Evolutionary conservation across 2,329 filamentous ascomycete species (phyloP), one percentile per base, ranked within the genome.

Genomic region (Cadophora gregata): DNA sequence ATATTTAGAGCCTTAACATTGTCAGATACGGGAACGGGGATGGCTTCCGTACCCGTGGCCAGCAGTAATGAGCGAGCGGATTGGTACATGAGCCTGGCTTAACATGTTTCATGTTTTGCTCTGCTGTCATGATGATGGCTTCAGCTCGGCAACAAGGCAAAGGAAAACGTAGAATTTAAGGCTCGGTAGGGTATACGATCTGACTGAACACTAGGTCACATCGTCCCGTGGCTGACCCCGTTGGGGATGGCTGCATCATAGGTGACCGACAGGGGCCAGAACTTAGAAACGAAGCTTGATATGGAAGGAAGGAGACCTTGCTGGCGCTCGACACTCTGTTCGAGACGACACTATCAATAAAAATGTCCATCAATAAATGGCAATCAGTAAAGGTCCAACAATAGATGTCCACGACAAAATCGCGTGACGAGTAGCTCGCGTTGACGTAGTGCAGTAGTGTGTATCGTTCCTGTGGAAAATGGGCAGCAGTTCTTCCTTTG

Each of bases 61-160:
- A 47, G 25, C 21, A 29, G 25, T 7, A 10, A 21, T 36, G 19
- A 24, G 4, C 14, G 19, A 29, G 38, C 25, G 27, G 36, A 60
- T 60, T 60, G 58, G 58, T n/a, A 29, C 16, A 21, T 31, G 42
- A 31, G 38, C 58, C 36, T 60, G n/a, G 56, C 24, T 60, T 7
- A n/a, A 45, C 25, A 21, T 48, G 58, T 60, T 60, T 60, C 58
- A 60, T 29, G 58, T 60, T 45, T 16, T 60, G 38, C 38, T 60
- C 25, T 60, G 55, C 42, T 38, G 33, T 58, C 38, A 29, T 47
- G 58, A 60, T 60, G 58, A 48, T 60, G 58, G 33, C 42, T 60
- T 60, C 58, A 60, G 58, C 38, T 45, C 53, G 33, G 33, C 31
- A 58, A 58, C 4, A 58, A 19, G 24, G 19, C 38, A 10, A 42